Evolutionary conservation across 2,329 filamentous ascomycete genomes (phyloP), one percentile per base, ranked within the genome.

Genomic region (Aspergillus aculeatinus): DNA sequence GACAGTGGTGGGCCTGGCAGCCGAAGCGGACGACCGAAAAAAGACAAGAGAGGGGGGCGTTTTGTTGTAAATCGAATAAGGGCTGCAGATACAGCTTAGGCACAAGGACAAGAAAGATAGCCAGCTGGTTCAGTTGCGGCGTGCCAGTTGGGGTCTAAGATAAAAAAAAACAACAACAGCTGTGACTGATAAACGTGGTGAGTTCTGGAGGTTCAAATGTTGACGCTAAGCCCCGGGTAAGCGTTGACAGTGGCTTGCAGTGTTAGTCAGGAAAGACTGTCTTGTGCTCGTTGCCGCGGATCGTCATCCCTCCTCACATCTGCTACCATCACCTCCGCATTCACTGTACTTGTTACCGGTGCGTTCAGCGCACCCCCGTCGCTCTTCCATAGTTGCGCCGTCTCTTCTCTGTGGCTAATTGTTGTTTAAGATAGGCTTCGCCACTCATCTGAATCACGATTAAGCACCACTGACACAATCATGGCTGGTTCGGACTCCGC

Each of bases 401-500:
- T 52, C 31, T 52, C 10, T 11, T 4, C 9, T 11, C 4, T 14
- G n/a, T 35, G 12, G n/a, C 31, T 31, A 35, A 31, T 12, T 14
- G 25, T 12, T 35, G 19, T 16, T 35, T 10, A 39, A 27, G n/a
- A 44, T 19, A 16, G 39, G 16, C 14, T 44, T 44, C 14, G 16
- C 11, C 5, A 39, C 50, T 31, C 14, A 55, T 55, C 33, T 57
- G 11, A 14, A 50, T 42, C 48, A 44, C 16, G 16, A 44, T 44
- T 19, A 9, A 59, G 48, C 52, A 21, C 49, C 23, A 52, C 55
- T n/a, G 5, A 58, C 51, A 47, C 35, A 55, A 66, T 21, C 62
- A 76, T 74, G 71, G 56, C 72, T 16, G 64, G 65, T 57, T 51
- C 65, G 44, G 60, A 72, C 42, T 70, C 72, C 44, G 55, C 68